These are phyloP conservation scores for Malus orientalis DNA, from an alignment of 306 rosid species.

Conservation along the genomic window DNA sequence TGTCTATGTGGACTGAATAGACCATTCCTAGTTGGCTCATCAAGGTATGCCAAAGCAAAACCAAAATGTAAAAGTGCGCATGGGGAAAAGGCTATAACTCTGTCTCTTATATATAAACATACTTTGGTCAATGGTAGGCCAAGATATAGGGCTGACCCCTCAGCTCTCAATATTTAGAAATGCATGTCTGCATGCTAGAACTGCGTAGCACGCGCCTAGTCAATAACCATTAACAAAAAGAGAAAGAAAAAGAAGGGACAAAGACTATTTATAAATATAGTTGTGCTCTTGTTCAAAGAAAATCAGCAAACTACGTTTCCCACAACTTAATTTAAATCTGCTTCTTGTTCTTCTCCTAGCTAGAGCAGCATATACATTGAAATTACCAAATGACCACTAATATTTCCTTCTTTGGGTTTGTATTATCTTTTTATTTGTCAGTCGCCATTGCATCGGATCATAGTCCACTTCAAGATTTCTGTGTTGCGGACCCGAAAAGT, in stretches of 20 bases:
- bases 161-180: slow-evolving; percentile 1
- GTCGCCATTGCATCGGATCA: slow-evolving; percentile 13
- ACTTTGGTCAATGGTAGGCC: slow-evolving; percentile 7
- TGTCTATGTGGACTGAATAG: neutral
- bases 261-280: no score
- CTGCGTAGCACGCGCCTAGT: neutral
- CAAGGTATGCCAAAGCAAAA: no score
- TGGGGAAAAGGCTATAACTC: neutral
- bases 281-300: neutral
- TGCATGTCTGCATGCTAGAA: neutral
- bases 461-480: slow-evolving; percentile 38
- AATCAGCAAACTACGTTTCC: neutral
- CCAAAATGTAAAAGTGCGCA: neutral
- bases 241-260: no score
- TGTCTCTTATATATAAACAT: slow-evolving; percentile 1
- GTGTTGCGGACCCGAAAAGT: slow-evolving; percentile 25
- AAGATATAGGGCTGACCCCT: neutral
- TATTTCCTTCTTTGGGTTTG: neutral
- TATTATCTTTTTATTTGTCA: slow-evolving; percentile 2
- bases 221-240: neutral
- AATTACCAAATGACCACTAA: neutral
- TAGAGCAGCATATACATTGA: neutral
- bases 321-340: neutral
- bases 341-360: no score
- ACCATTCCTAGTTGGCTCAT: neutral